Evolutionary conservation across 148 eudicot species (phyloP), one percentile per base, ranked within the genome.

Genomic region (Persicaria tinctoria): DNA sequence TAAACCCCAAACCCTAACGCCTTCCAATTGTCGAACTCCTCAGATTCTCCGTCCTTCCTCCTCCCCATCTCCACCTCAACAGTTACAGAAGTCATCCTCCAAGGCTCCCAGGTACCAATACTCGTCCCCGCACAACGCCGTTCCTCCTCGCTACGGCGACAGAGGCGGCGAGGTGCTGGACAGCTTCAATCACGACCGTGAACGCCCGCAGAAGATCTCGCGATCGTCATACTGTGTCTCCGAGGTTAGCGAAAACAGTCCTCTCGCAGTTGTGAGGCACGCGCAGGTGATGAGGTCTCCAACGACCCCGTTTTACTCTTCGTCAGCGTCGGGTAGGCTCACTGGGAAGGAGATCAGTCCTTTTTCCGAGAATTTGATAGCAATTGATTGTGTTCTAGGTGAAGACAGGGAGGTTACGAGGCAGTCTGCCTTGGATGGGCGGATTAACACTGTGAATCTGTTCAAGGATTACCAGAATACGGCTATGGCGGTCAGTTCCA

Each of bases 391-490:
- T 48, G 73, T 72, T 7, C 63, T 56, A n/a, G 47, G 48, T 48
- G 89, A 85, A 17, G 80, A 78, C 59, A 80, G 60, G 59, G 87
- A 82, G 56, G 70, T 17, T 38, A 23, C 68, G 68, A 80, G 77
- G 82, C 98, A 90, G 75, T 80, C 93, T 12, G 17, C 70, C 80
- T 85, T 91, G 86, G 77, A 91, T 8, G 93, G 93, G 49, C 84
- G 77, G 6, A 88, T 89, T 79, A 93, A 97, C 1, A 81, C 92
- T n/a, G 93, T 93, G 56, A 80, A 89, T 46, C 82, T 93, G 70
- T 93, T 93, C 75, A 93, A 87, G 78, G 98, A 93, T 76, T 93
- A 88, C 73, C 97, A 93, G 74, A 83, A 89, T 76, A 88, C 94
- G 20, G 98, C 97, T 68, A 87, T 93, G 91, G 82, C 94, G 89